Evolutionary conservation across 1,139 yeast species (phyloP), one percentile per base, ranked within the genome.

Genomic region (Blastobotrys illinoisensis): DNA sequence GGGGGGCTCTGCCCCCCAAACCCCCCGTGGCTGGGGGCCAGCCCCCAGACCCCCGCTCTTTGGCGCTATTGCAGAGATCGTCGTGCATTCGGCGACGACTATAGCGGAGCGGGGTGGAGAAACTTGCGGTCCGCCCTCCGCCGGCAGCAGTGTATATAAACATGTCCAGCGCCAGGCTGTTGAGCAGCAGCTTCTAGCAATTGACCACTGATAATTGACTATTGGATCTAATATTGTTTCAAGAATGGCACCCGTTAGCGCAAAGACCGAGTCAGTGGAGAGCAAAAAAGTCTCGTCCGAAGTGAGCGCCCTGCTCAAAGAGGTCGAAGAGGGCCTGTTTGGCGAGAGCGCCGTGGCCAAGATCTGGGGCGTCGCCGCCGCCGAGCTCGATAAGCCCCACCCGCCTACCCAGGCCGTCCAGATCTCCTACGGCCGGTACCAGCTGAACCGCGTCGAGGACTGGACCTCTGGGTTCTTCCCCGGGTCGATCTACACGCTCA

Each of bases 391-490:
- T 14, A 28, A 43, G 20, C 43, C 32, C 5, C 47, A 47, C 13
- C 54, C 54, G 6, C 54, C 54, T 1, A 43, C 43, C 19, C 16
- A 43, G 18, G 23, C 43, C 19, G 40, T 32, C 13, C 40, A 24
- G 9, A 9, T 28, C 28, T 18, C 46, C 18, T 23, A 23, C 18
- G 51, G 47, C 9, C 47, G 51, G 18, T 44, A 44, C 24, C 16
- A 20, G 16, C 9, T 23, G 13, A 44, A 44, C 24, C 13, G 16
- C 4, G 46, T 44, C 5, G 19, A 19, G 5, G 51, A 49, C 47
- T 67, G 71, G 71, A 67, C 71, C 1, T 52, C 66, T 13, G 71
- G 71, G 6, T 67, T 66, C 56, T 67, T 67, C 50, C 70, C 71
- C 2, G 71, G 71, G 1, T 59, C 65, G 4, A 50, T 67, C 2